Evolutionary conservation across 2,329 filamentous ascomycete genomes (phyloP), one percentile per base, ranked within the genome.

Genomic region (Colletotrichum echinochloae): DNA sequence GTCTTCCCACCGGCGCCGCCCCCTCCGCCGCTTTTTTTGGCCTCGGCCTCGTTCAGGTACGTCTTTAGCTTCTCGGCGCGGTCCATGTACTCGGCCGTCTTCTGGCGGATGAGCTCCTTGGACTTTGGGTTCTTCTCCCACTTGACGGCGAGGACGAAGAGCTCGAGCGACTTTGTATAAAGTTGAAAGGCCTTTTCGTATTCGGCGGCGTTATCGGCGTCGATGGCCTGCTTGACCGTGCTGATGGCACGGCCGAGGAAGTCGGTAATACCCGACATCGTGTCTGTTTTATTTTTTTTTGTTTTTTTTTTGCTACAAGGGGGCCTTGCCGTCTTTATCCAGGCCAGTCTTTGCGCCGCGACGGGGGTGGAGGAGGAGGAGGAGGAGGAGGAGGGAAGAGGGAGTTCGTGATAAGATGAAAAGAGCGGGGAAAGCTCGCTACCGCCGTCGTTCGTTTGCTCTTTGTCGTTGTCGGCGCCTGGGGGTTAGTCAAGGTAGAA

Each of bases 61-160:
- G 91, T 90, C 83, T 99, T 99, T 74, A 99, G 89, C 85, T 98
- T 98, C 86, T 99, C 96, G 74, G 96, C 96, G 73, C 96, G 94
- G 83, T 98, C 95, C 92, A 99, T 97, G 86, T 99, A 99, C 80
- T 98, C 95, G 76, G 88, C 93, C 26, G 95, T 94, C 86, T 98
- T 98, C 76, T 93, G 90, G 76, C 96, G 92, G 81, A 99, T 98
- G 89, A 97, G 97, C 79, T 97, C 94, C 86, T 98, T 98, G 74
- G 94, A 95, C 77, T 95, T 95, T 73, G 93, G 91, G 84, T 98
- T 98, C 89, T 98, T 99, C 85, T 99, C 96, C 95, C 95, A 99
- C 87, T 99, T 99, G 71, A 99, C 88, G 41, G 96, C 96, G 72
- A 98, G 92, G 93, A 99, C 97, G 87, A 98, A 99, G 69, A 98